Evolutionary conservation across 2,329 filamentous ascomycete genomes (phyloP), one percentile per base, ranked within the genome.

Genomic region (Neurospora sp.): DNA sequence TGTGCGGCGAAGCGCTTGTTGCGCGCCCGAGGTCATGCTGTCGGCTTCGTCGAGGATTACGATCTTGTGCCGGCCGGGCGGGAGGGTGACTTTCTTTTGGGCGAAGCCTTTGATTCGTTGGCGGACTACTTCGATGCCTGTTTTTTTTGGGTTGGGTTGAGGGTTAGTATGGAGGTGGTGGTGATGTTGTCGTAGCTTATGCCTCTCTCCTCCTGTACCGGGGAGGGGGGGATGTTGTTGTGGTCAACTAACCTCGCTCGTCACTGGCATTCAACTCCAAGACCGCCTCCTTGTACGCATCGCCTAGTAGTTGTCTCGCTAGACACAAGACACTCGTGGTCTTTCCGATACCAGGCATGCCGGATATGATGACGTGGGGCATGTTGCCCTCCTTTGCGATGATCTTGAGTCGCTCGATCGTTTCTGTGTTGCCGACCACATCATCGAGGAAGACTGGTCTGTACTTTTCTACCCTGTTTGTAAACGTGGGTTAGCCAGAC

Each of bases 331-430:
- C 90, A 69, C 93, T 97, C 0, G 96, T 98, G 4, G 96, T 99
- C 84, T 99, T 99, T 80, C 96, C 96, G 77, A 98, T 99, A 78
- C 96, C 96, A 23, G 96, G 96, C 93, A 97, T 98, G 71, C 96
- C 96, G n/a, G 93, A 97, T 77, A 99, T 98, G 81, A 99, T 98
- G 77, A 99, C 89, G 82, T 99, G 96, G 2, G 96, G 96, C 94
- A 99, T 97, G 82, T 99, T 99, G 76, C 96, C 96, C 82, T 98
- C 96, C 81, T 94, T 96, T 66, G 96, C 94, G 76, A 99, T 98
- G 77, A 99, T 98, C 79, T 98, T 98, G 76, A 99, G 84, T 69
- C 96, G 91, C 80, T 98, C 95, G 76, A 99, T 93, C 0, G 96
- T 99, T 80, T 99, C 96, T 23, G 92, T 97, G 81, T 99, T 99